phyloP scores from a whole-genome alignment of 768 basidiomycete genomes.

The Mycena indigotica region DNA sequence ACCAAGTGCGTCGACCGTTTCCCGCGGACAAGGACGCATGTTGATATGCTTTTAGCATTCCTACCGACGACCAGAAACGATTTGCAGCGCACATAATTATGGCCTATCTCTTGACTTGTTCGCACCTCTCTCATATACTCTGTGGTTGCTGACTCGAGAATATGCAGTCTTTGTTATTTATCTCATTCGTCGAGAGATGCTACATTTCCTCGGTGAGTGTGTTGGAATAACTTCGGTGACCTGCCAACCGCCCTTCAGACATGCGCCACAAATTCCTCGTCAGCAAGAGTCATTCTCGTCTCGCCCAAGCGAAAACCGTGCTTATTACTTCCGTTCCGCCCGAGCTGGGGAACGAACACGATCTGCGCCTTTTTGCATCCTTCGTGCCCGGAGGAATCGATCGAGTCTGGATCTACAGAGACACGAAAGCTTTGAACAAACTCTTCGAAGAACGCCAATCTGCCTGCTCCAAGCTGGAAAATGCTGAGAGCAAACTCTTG shows the following conservation, averaged over 20 bases:
- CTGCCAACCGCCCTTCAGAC: constrained; percentile 20
- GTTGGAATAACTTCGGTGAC: background rate
- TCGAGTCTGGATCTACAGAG: constrained; percentile 68
- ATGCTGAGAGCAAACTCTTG: constrained; percentile 53
- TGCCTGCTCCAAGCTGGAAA: constrained; percentile 56
- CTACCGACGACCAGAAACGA: constrained; percentile 40
- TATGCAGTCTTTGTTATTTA: constrained; percentile 58
- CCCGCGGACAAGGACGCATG: background rate
- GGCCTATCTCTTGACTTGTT: constrained; percentile 53
- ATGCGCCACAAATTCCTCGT: constrained; percentile 63
- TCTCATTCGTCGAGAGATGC: constrained; percentile 60
- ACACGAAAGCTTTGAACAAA: constrained; percentile 45
- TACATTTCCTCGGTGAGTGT: constrained; percentile 44
- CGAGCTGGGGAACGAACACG: constrained; percentile 49
- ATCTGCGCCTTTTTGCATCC: constrained; percentile 54
- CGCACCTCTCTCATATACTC: constrained; percentile 24
- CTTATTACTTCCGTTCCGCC: constrained; percentile 66
- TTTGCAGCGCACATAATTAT: constrained; percentile 62
- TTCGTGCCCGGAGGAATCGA: constrained; percentile 73
- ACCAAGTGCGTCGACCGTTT: constrained; percentile 44
- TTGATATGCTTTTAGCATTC: constrained; percentile 33
- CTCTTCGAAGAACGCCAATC: constrained; percentile 48
- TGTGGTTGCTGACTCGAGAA: background rate
- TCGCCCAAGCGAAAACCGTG: constrained; percentile 69
- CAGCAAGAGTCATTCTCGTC: constrained; percentile 55